These are phyloP conservation scores for Fusarium sp. DNA, from an alignment of 2,329 filamentous ascomycete species.

Conservation along the genomic window DNA sequence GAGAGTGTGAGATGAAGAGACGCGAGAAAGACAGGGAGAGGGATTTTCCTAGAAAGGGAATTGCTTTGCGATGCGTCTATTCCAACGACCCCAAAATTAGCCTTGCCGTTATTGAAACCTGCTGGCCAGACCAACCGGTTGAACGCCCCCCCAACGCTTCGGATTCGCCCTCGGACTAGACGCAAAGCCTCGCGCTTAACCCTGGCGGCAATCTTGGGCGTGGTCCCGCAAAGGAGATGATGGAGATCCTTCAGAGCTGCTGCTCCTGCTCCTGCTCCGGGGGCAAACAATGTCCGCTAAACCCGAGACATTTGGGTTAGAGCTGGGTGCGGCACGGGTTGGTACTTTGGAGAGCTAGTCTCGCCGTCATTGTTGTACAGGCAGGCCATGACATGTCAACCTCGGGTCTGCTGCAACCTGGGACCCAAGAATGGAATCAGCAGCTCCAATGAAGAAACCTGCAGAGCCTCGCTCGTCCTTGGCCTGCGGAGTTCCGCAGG, in stretches of 20 bases:
- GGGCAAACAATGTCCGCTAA: slow-evolving; percentile 19
- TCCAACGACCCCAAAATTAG: slow-evolving; percentile 38
- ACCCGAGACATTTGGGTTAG: background rate
- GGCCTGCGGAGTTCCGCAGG: slow-evolving; percentile 4
- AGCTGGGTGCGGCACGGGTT: too few species aligned
- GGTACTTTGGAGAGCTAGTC: too few species aligned
- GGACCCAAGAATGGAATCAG: background rate
- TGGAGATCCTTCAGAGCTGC: slow-evolving; percentile 8
- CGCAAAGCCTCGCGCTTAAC: slow-evolving; percentile 43
- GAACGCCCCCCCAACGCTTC: slow-evolving; percentile 26
- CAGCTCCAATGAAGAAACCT: background rate
- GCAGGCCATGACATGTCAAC: too few species aligned
- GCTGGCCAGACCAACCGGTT: slow-evolving; percentile 6
- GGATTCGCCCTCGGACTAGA: slow-evolving; percentile 2
- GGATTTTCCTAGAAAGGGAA: slow-evolving; percentile 11
- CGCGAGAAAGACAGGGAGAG: background rate
- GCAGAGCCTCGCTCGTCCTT: slow-evolving; percentile 7
- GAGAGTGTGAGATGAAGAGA: too few species aligned
- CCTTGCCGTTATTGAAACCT: slow-evolving; percentile 37
- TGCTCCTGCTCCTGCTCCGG: background rate
- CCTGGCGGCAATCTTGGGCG: slow-evolving; percentile 35
- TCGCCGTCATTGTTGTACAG: too few species aligned
- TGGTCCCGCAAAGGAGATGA: slow-evolving; percentile 12
- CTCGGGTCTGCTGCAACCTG: too few species aligned
- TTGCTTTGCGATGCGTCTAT: slow-evolving; percentile 13